phyloP scores from a whole-genome alignment of 1,139 yeast species.

The Protomyces inouyei region DNA sequence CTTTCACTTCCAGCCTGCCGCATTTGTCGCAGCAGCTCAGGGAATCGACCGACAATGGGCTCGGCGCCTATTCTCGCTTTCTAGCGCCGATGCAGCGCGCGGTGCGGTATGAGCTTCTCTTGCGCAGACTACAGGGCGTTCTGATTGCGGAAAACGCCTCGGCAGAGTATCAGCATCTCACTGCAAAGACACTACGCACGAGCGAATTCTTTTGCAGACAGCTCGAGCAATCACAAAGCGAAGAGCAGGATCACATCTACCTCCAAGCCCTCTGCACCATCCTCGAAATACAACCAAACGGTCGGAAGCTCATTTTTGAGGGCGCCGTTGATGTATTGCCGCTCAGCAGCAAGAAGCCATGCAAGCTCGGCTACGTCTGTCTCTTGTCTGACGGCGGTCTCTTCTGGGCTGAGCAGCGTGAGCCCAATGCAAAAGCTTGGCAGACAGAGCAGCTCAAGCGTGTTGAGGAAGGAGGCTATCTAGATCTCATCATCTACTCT shows the following conservation, averaged over 20 bases:
- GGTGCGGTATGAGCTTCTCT: conserved; percentile 13
- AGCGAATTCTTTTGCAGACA: conserved; percentile 6
- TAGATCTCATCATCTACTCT: conserved; percentile 13
- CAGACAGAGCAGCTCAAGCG: not conserved
- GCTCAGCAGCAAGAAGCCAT: conserved; percentile 13
- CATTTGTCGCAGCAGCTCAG: conserved; percentile 4
- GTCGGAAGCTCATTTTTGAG: conserved; percentile 8
- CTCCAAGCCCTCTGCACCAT: conserved; percentile 6
- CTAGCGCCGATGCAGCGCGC: conserved; percentile 24
- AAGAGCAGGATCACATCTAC: conserved; percentile 12
- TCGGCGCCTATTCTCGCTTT: conserved; percentile 21
- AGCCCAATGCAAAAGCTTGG: conserved; percentile 12
- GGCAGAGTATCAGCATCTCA: conserved; percentile 5
- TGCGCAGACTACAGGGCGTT: conserved; percentile 1
- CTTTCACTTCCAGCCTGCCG: conserved; percentile 19
- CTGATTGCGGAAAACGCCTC: conserved; percentile 2
- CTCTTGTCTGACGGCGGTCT: conserved; percentile 18
- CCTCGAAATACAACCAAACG: conserved; percentile 3
- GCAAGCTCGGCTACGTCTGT: conserved; percentile 13
- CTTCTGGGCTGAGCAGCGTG: conserved; percentile 18
- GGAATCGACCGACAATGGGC: conserved; percentile 12
- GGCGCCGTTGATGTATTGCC: conserved; percentile 8
- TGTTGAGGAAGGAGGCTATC: conserved; percentile 18
- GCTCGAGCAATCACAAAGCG: conserved; percentile 11
- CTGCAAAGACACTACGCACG: not conserved